A percentile compares a stretch with the other conserved stretches of the same genome.
phyloP scores from a whole-genome alignment of 192 early-diverging fungal species.

The Coemansia sp. region DNA sequence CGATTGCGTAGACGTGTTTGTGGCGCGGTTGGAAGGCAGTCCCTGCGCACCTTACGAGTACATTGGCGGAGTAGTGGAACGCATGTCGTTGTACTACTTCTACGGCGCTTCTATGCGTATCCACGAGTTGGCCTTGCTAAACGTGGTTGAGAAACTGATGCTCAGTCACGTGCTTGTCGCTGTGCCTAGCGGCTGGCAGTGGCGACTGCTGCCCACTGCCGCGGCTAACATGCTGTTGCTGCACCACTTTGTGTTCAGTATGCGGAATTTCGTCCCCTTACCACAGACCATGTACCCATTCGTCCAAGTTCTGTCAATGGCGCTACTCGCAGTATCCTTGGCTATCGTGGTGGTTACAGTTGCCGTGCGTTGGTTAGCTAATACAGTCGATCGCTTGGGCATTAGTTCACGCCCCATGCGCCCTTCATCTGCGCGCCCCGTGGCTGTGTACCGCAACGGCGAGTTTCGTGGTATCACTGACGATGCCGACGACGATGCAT shows the following conservation, averaged over 20 bases:
- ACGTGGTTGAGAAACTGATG: slow-evolving; percentile 36
- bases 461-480: slow-evolving; percentile 33
- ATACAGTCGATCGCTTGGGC: slow-evolving; percentile 26
- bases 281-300: slow-evolving; percentile 37
- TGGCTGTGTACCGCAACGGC: slow-evolving; percentile 33
- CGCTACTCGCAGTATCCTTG: slow-evolving; percentile 22
- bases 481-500: slow-evolving; percentile 18
- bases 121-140: slow-evolving; percentile 43
- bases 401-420: neutral
- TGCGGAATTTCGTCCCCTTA: slow-evolving; percentile 15
- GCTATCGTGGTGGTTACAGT: slow-evolving; percentile 40
- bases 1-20: slow-evolving; percentile 52
- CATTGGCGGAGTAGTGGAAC: slow-evolving; percentile 45
- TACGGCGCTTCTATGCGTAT: slow-evolving; percentile 46
- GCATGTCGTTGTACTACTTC: slow-evolving; percentile 51
- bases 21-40: slow-evolving; percentile 51
- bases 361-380: slow-evolving; percentile 31
- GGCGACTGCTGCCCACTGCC: slow-evolving; percentile 46
- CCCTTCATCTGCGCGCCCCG: neutral
- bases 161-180: slow-evolving; percentile 26
- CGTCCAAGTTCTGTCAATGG: slow-evolving; percentile 47
- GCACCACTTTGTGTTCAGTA: slow-evolving; percentile 44
- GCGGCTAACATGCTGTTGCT: slow-evolving; percentile 24
- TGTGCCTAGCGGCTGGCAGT: slow-evolving; percentile 45
- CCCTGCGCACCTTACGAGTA: slow-evolving; percentile 51